Evolutionary conservation across 768 basidiomycete genomes (phyloP), one percentile per base, ranked within the genome.

Genomic region (Pleurotus pulmonarius): DNA sequence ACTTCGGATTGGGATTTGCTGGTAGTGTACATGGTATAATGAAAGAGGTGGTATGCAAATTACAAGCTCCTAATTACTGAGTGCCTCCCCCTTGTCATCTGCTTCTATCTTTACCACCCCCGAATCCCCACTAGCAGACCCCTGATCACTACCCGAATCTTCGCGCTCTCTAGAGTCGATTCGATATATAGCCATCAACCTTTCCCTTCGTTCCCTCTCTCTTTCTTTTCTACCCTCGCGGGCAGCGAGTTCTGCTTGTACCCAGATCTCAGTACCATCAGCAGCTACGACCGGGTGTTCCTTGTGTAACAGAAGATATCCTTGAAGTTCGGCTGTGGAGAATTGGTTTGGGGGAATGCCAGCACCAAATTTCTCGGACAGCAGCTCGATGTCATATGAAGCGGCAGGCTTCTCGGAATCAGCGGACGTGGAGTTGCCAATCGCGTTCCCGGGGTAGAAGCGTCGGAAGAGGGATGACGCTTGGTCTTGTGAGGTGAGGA

Each of bases 311-410:
- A 87, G 70, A 11, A 86, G 70, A 65, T 77, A 86, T 0, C 83
- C 82, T 61, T 86, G 85, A 2, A 88, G 70, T 55, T 85, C 82
- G 0, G 86, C 83, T 0, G 81, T 80, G 26, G 82, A 81, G 61
- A 85, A 81, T 56, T 76, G 74, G 46, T 75, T 60, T 9, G 73
- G 66, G 0, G 85, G 83, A 20, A 86, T 66, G 2, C 57, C 56
- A 0, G 64, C 58, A 0, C 77, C 70, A 62, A 85, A 86, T 24
- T 64, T 45, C 3, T 63, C 56, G 0, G 81, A 76, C n/a, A 81
- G 73, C 9, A 62, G 46, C 7, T 58, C 8, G 41, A 78, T 48
- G 8, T 3, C 20, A 13, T 24, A 25, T 4, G 38, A 12, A 7
- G 20, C 24, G 15, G 15, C 26, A 34, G 43, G 38, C 37, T 43